Base-by-base conservation (phyloP, 306 rosid genomes). In the Alnus glutinosa region DNA sequence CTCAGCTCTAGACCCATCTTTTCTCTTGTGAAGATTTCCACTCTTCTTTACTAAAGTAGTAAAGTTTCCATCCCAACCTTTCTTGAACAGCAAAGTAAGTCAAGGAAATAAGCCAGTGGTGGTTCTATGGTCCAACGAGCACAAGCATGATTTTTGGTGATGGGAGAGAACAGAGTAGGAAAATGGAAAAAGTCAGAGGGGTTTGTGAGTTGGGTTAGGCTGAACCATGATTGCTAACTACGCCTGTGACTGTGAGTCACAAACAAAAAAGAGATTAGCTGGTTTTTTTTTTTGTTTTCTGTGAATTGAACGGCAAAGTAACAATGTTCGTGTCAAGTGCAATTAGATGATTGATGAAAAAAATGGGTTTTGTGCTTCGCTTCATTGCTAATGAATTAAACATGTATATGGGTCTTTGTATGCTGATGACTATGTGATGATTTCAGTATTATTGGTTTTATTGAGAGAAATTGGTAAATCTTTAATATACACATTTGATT, bases 31-130 rank as follows among this genome's bases (percentile, higher is more conserved):
- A 55, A 70, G 64, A 72, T 48, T 78, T 55, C 83, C 89, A 39
- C 61, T 79, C 71, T 79, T 88, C 71, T 80, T 77, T 2, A 82
- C 72, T 23, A 23, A 23, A 23, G 28, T 23, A 23, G 28, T 32
- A 87, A 86, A 89, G 90, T 64, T 48, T 83, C 92, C 99, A 95
- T 95, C 79, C 86, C 23, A 50, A 81, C 80, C 54, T 74, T 79
- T 67, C 32, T 80, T 57, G 46, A 79, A 72, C 37, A 42, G 28
- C 34, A 52, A 74, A 80, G 68, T 1, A 84, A 51, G 49, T 79
- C 74, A 18, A 68, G 71, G 10, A 78, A 85, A 52, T 63, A 82
- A 85, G 87, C 76, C 77, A 86, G 84, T 9, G 78, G 30, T 77
- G 68, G 64, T 62, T 75, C 74, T 52, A 79, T 48, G 82, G 55